phyloP scores from a whole-genome alignment of 148 eudicot genomes.

The Rhododendron vialii region DNA sequence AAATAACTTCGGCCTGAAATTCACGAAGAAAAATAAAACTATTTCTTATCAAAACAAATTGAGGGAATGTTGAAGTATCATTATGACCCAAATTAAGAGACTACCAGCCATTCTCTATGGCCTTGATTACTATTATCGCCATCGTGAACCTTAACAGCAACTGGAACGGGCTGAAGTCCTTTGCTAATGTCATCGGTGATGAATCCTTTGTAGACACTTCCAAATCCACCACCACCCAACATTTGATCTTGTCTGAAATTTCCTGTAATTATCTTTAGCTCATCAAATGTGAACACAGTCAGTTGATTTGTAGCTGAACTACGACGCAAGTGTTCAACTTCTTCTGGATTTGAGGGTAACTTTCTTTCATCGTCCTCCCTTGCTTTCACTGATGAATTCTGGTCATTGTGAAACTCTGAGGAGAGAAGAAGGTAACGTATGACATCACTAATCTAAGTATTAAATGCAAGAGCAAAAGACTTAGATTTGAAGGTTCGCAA shows the following conservation, averaged over 20 bases:
- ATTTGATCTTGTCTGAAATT: slow-evolving; percentile 73
- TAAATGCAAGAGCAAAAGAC: neutral
- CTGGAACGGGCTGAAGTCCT: slow-evolving; percentile 50
- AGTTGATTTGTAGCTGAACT: slow-evolving; percentile 53
- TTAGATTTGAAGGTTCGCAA: neutral
- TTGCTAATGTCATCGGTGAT: slow-evolving; percentile 42
- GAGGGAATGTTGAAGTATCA: neutral
- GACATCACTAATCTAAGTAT: neutral
- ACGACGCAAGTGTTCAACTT: slow-evolving; percentile 79
- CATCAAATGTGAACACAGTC: slow-evolving; percentile 59
- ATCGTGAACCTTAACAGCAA: slow-evolving; percentile 91
- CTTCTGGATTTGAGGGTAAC: slow-evolving; percentile 79
- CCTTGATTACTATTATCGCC: slow-evolving; percentile 81
- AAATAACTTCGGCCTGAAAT: slow-evolving; percentile 77
- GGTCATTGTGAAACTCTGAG: slow-evolving; percentile 46
- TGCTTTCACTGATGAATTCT: slow-evolving; percentile 21
- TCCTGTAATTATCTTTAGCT: slow-evolving; percentile 56
- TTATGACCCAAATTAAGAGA: neutral
- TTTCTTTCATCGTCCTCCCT: slow-evolving; percentile 35
- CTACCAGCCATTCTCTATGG: slow-evolving; percentile 92
- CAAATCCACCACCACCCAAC: slow-evolving; percentile 90
- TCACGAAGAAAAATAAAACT: neutral
- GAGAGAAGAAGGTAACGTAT: neutral
- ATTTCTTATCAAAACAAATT: neutral
- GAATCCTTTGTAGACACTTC: slow-evolving; percentile 80